phyloP scores from a whole-genome alignment of 2,329 filamentous ascomycete species.

The Nigrograna mackinnonii region DNA sequence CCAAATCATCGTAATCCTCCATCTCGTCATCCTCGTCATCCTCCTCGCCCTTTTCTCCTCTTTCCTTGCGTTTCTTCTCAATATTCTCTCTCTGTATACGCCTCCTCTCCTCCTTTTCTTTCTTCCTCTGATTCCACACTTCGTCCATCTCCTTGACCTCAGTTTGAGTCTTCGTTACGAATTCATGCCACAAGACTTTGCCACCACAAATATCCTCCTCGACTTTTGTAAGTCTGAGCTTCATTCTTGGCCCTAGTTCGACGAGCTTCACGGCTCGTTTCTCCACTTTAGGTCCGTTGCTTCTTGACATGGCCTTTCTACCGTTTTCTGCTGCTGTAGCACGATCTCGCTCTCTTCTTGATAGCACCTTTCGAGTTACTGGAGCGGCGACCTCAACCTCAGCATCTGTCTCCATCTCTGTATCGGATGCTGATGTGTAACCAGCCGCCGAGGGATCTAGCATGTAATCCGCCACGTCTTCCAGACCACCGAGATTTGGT shows the following conservation, averaged over 20 bases:
- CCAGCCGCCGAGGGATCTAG: slow-evolving; percentile 77
- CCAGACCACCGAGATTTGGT: slow-evolving; percentile 86
- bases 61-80: slow-evolving; percentile 77
- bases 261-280: slow-evolving; percentile 88
- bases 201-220: slow-evolving; percentile 91
- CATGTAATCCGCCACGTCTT: slow-evolving; percentile 94
- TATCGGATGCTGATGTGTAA: slow-evolving; percentile 92
- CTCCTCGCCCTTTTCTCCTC: slow-evolving; percentile 46
- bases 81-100: slow-evolving; percentile 88
- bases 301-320: slow-evolving; percentile 37
- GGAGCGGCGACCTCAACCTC: slow-evolving; percentile 81
- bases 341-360: slow-evolving; percentile 53
- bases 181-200: slow-evolving; percentile 97
- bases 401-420: slow-evolving; percentile 89
- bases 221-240: slow-evolving; percentile 87
- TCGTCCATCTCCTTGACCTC: slow-evolving; percentile 81
- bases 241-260: slow-evolving; percentile 90
- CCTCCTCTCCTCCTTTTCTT: slow-evolving; percentile 81
- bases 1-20: slow-evolving; percentile 51
- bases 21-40: slow-evolving; percentile 44
- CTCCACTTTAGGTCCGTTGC: slow-evolving; percentile 62
- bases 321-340: slow-evolving; percentile 44
- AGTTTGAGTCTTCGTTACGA: slow-evolving; percentile 78
- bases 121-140: slow-evolving; percentile 76
- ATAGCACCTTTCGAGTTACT: slow-evolving; percentile 65